These are phyloP conservation scores for Iberis amara DNA, from an alignment of 441 rosid species.

Conservation along the genomic window DNA sequence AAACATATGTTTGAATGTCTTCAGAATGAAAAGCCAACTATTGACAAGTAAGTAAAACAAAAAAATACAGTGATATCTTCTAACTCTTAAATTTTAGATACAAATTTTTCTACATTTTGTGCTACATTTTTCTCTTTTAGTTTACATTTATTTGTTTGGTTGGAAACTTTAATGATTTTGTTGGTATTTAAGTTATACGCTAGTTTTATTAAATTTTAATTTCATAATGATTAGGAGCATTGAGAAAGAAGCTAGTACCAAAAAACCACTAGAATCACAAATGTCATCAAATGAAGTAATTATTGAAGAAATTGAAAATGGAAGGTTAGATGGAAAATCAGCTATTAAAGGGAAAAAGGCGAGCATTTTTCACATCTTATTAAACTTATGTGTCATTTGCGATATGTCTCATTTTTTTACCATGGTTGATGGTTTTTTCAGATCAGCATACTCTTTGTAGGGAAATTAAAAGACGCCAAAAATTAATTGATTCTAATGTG, in stretches of 20 bases:
- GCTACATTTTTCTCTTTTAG: not conserved
- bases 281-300: conserved; percentile 37
- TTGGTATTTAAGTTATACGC: too few relatives aligned
- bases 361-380: conserved; percentile 1
- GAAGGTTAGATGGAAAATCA: conserved; percentile 37
- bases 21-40: conserved; percentile 30
- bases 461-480: conserved; percentile 41
- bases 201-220: too few relatives aligned
- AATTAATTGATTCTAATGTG: conserved; percentile 40
- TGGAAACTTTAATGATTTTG: too few relatives aligned
- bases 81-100: too few relatives aligned
- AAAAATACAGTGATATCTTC: too few relatives aligned
- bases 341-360: conserved; percentile 51
- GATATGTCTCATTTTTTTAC: conserved; percentile 7
- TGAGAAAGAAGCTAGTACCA: conserved; percentile 19
- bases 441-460: conserved; percentile 42
- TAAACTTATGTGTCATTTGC: too few relatives aligned
- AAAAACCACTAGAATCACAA: conserved; percentile 19
- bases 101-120: too few relatives aligned
- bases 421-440: conserved; percentile 21
- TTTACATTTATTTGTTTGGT: too few relatives aligned
- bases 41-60: conserved; percentile 30
- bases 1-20: conserved; percentile 17
- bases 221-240: conserved; percentile 22
- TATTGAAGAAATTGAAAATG: conserved; percentile 41